Evolutionary conservation across 2,329 filamentous ascomycete genomes (phyloP), one percentile per base, ranked within the genome.

Genomic region (Fusarium dlaminii): DNA sequence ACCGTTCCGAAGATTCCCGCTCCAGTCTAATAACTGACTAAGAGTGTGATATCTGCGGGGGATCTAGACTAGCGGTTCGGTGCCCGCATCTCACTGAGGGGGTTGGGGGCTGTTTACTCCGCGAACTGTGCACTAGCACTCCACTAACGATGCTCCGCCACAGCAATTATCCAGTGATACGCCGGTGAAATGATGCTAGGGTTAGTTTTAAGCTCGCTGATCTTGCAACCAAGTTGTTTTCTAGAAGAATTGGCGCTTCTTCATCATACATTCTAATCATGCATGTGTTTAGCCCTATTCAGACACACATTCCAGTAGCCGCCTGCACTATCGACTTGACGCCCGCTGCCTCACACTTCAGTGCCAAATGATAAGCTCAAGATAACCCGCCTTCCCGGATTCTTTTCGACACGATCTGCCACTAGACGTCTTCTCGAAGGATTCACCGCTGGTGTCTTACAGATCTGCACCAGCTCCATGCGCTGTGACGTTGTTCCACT

Each of bases 401-500:
- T 54, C 51, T 58, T 57, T 52, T 22, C 63, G 42, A 37, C 22
- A 14, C 3, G 22, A 9, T 36, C 29, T 37, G 37, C 11, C 51
- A 29, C 60, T 63, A 34, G n/a, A 40, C 13, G 6, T 20, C 18
- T 29, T 63, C 42, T 49, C 22, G 43, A 57, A 61, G 49, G 30
- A 39, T 70, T 65, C 58, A 70, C 66, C 66, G 36, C 51, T 65
- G 42, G 40, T 39, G 40, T 68, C 48, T 55, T 29, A 24, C 22
- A 22, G 55, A 68, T 55, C 46, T 68, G 55, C 66, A 39, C 48
- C 37, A 62, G n/a, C 66, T 36, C 58, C 48, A 70, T 69, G 58
- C 51, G 27, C 17, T 54, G 67, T 65, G 45, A 70, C 67, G 34
- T 42, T 69, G 67, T 70, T 18, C 67, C 67, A 70, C 66, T 36